A percentile compares a stretch with the other conserved stretches of the same genome.
Evolutionary conservation across 768 basidiomycete species (phyloP).

Genomic region (Leccinellum rugosiceps): DNA sequence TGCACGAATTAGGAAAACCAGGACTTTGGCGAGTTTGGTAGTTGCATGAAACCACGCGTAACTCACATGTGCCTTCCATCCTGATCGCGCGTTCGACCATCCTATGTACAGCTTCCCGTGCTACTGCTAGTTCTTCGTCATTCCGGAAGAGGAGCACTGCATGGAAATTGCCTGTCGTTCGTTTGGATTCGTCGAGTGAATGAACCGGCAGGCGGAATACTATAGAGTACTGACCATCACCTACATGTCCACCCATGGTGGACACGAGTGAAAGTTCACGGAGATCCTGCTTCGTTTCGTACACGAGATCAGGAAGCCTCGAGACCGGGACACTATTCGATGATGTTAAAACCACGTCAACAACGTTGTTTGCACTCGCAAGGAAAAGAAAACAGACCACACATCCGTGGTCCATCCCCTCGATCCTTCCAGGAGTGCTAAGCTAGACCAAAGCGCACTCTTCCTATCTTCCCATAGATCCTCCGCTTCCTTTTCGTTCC

Average conservation of each 20-base stretch:
- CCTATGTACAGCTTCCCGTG: conserved; percentile 46
- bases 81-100: conserved; percentile 68
- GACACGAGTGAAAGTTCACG: conserved; percentile 51
- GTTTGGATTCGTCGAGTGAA: not conserved
- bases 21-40: not conserved
- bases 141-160: conserved; percentile 57
- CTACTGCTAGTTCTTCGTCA: conserved; percentile 48
- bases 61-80: conserved; percentile 71
- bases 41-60: not conserved
- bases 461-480: conserved; percentile 73
- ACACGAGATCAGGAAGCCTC: conserved; percentile 59
- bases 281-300: conserved; percentile 73
- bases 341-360: not conserved
- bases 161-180: conserved; percentile 44
- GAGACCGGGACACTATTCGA: conserved; percentile 56
- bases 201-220: conserved; percentile 25
- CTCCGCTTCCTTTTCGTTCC: conserved; percentile 57
- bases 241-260: conserved; percentile 71
- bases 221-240: conserved; percentile 50
- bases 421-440: conserved; percentile 56
- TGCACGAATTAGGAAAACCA: not conserved
- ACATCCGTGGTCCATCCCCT: conserved; percentile 76
- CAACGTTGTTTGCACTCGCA: not conserved
- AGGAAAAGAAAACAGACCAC: conserved; percentile 42
- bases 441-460: conserved; percentile 55